Percentiles rank a stretch among this genome's conserved stretches.
These are phyloP conservation scores for Epichloe gansuensis DNA, from an alignment of 2,329 filamentous ascomycete genomes.

Conservation along the genomic window DNA sequence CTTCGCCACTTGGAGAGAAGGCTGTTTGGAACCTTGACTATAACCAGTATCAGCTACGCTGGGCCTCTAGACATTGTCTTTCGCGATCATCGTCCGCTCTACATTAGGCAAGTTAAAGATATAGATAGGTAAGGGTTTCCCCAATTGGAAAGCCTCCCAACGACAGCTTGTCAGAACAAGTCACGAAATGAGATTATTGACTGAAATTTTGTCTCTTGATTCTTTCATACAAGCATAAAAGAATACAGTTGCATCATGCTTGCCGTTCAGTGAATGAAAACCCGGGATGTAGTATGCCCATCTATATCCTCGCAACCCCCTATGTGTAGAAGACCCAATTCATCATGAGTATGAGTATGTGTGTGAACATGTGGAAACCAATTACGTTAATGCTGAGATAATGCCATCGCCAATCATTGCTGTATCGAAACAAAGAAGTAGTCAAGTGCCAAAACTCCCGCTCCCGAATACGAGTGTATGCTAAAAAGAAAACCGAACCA, in stretches of 20 bases:
- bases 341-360: background rate
- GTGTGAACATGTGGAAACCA: background rate
- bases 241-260: too few relatives aligned
- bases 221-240: too few relatives aligned
- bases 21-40: too few relatives aligned
- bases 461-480: background rate
- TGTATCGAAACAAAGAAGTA: background rate
- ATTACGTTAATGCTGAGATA: conserved; percentile 3
- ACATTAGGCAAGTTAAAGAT: too few relatives aligned
- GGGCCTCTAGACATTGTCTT: too few relatives aligned
- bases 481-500: background rate
- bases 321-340: background rate
- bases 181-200: too few relatives aligned
- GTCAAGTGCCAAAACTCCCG: background rate
- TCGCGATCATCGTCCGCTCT: too few relatives aligned
- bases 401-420: background rate
- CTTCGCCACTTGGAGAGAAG: too few relatives aligned
- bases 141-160: too few relatives aligned
- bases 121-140: too few relatives aligned
- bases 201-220: too few relatives aligned
- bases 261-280: background rate
- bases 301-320: background rate
- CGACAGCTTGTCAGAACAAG: too few relatives aligned
- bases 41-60: background rate
- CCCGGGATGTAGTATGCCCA: background rate